These are phyloP conservation scores for Pulveroboletus sp. DNA, from an alignment of 768 basidiomycete species.

Conservation along the genomic window DNA sequence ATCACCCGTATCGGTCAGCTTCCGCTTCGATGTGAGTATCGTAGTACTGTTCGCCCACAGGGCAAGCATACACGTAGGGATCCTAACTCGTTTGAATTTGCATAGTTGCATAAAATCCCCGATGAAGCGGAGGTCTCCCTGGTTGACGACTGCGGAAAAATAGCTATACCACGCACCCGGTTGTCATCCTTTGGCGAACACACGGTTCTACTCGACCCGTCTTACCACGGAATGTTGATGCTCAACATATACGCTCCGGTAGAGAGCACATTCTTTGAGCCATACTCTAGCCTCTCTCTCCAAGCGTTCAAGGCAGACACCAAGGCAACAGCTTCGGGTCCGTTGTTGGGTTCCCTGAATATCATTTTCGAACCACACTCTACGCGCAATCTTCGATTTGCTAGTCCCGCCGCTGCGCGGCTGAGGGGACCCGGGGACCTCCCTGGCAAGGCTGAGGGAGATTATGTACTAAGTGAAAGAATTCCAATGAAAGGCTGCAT, in stretches of 20 bases:
- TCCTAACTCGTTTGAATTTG: neutral
- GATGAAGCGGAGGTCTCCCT: conserved; percentile 4
- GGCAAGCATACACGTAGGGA: neutral
- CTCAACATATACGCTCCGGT: conserved; percentile 3
- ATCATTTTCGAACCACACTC: conserved; percentile 5
- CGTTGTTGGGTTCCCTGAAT: conserved; percentile 8
- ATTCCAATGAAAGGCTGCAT: no score
- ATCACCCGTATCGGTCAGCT: neutral
- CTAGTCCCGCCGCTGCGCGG: conserved; percentile 4
- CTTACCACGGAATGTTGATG: conserved; percentile 5
- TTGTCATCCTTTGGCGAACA: neutral
- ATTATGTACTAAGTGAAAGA: no score
- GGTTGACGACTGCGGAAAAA: conserved; percentile 2
- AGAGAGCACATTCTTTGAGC: neutral
- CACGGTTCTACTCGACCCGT: neutral
- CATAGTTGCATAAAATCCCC: conserved; percentile 5
- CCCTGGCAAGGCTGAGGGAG: no score
- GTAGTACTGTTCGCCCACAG: neutral
- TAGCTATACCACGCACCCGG: neutral
- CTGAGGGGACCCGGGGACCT: conserved; percentile 1
- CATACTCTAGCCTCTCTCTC: conserved; percentile 9
- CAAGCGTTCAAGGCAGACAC: neutral
- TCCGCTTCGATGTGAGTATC: neutral
- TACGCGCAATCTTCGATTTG: conserved; percentile 5
- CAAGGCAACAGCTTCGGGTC: neutral